Percentiles rank a stretch among this genome's conserved stretches.
Conservation (phyloP, 306 rosid species). For the cucumber (Cucumis sativus) region DNA sequence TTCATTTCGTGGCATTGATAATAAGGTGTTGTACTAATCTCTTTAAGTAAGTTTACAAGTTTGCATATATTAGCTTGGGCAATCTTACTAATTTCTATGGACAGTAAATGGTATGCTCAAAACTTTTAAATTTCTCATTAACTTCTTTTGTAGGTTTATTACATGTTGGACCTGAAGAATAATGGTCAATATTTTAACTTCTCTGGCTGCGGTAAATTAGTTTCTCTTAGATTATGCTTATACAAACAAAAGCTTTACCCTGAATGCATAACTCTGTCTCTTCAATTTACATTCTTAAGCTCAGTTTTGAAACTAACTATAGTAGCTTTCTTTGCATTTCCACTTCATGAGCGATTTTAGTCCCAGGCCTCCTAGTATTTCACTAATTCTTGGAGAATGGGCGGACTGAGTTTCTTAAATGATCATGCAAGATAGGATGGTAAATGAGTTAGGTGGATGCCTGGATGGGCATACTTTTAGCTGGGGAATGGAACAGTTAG, state of each 20-base stretch:
- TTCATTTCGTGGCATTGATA: conserved; percentile 95
- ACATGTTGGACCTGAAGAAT: conserved; percentile 59
- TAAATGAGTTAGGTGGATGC: background rate
- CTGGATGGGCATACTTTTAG: background rate
- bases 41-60: background rate
- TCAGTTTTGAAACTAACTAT: background rate
- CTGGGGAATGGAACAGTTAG: background rate
- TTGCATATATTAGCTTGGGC: background rate
- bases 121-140: background rate
- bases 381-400: background rate
- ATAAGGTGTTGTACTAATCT: conserved; percentile 43
- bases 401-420: background rate
- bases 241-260: background rate
- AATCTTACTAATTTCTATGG: background rate
- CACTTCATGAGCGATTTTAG: background rate
- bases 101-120: background rate
- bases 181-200: conserved; percentile 62
- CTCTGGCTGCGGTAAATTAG: conserved; percentile 79
- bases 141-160: conserved; percentile 56
- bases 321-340: background rate
- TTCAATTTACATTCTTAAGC: background rate
- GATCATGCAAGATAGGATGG: background rate
- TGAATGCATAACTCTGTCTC: conserved; percentile 1
- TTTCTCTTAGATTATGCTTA: conserved; percentile 5
- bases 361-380: background rate